Base-by-base conservation (phyloP, 495 filamentous ascomycete genomes). In the Entonaema liquescens region DNA sequence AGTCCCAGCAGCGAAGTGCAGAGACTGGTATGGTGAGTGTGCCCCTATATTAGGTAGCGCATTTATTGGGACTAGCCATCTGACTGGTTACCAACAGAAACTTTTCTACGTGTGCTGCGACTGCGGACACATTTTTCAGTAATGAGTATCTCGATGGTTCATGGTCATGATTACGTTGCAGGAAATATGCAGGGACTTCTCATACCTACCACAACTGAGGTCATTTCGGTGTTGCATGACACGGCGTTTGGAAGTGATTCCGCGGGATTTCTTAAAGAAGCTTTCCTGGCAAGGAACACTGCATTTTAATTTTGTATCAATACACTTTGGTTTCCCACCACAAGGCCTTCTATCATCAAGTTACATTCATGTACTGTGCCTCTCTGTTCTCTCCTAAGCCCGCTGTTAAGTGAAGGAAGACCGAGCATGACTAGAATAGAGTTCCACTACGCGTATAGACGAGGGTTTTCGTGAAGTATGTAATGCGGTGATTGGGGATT, bases 91-190 rank as follows among this genome's bases (percentile, higher is more conserved):
- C 38, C 64, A 35, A 42, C 68, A 98, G 94, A 97, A 94, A 94
- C 87, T 99, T 12, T 99, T 97, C 80, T 97, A 93, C 78, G 95
- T 98, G 47, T 99, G 95, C 83, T 95, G 92, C 83, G 86, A 87
- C 23, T 99, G 95, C 78, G 93, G 93, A 72, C 90, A 92, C 74
- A 94, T 97, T 70, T 97, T 92, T 80, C 86, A 92, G 62, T 84
- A 74, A 76, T 71, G 66, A 63, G 66, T 59, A 66, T 56, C 11
- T n/a, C n/a, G 5, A 12, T 2, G 11, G 15, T 7, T 21, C 11
- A 28, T 9, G 3, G 47, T 47, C 19, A 25, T 53, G 47, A 59
- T 50, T 12, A 59, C 70, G 72, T 73, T 65, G 62, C 65, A 65
- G 65, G 29, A 35, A 47, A 72, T 67, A 67, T 65, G 63, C 62